Base-by-base conservation (phyloP, 208 protist genomes). In the Strigomonas galati region DNA sequence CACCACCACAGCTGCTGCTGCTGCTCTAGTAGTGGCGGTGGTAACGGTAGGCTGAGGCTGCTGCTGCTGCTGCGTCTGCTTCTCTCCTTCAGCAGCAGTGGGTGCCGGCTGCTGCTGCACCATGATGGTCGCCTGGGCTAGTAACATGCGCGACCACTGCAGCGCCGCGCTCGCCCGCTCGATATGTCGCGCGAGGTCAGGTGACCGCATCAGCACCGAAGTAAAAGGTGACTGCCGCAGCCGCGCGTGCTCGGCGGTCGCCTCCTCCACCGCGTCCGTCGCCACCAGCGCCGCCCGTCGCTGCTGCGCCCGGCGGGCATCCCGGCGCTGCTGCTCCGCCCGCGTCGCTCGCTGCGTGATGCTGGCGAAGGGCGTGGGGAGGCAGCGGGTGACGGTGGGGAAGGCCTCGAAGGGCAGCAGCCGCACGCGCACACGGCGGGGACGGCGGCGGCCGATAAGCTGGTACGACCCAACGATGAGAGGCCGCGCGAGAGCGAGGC, bases 341-440 rank as follows among this genome's bases (percentile, higher is more conserved):
- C 5, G 65, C 44, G 71, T 65, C 12, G 76, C 81, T 60, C 77
- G 71, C 64, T 69, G 53, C 32, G 82, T 79, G 35, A 83, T 71
- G n/a, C 63, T 52, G 37, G 72, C 71, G 65, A 84, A 84, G 12
- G 82, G 85, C 15, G 68, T 71, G 6, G 80, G 81, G 10, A 82
- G 79, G 53, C 76, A 78, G 43, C 72, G 82, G 15, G 75, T 74
- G 27, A 91, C 78, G 30, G 67, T 64, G 3, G 84, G 85, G 61
- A 95, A 95, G 7, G 84, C 81, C 43, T 90, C 84, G 61, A 89
- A 85, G 15, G 89, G 89, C 54, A 95, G 73, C 17, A 95, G 62
- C 17, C 89, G 83, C 24, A 95, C 71, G 0, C 89, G 85, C 62
- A 94, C 65, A 23, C 63, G 59, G 53, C 68, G 78, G 28, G 81